Base-by-base conservation (phyloP, 441 rosid species). In the Pelargonium myrrhifolium region DNA sequence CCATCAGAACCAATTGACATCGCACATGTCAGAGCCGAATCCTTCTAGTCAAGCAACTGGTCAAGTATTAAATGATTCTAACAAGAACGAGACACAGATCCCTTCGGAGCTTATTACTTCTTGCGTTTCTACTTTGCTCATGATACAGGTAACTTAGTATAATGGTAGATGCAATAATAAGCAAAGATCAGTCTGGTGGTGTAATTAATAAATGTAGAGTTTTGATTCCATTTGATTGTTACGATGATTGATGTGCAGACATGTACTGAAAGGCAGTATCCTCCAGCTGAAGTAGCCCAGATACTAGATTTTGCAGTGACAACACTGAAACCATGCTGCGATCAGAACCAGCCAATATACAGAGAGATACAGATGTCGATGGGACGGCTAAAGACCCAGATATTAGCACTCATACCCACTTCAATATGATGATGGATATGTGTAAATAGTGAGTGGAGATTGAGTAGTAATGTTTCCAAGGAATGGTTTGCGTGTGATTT, bases 321-420 rank as follows among this genome's bases (percentile, higher is more conserved):
- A 56, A 88, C 91, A 80, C 76, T 96, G 87, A 91, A 83, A 58
- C 98, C 99, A 20, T 71, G 81, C 79, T 87, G 92, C 69, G 76
- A 90, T 6, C 91, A 89, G 81, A 96, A 93, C 81, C 75, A 83
- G 72, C 88, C 96, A 0, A 77, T 96, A 56, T 90, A 85, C 72
- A 80, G 87, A 67, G 99, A 96, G 76, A 90, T 96, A 76, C 90
- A 93, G 77, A 88, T 77, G 78, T 89, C 91, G 71, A 90, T 96
- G 99, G 98, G 99, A 64, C 86, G 84, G 73, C 88, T 96, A 79
- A 93, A 89, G 89, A 90, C 90, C 40, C 98, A 96, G 78, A 89
- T 96, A 74, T 69, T 96, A 72, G 89, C 97, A 56, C 81, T 93
- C 2, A 84, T 96, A 69, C 99, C 98, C 2, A 87, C 96, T 3